Evolutionary conservation across 129 eudicot species (phyloP), one percentile per base, ranked within the genome.

Genomic region (Chrysanthemum seticuspe): DNA sequence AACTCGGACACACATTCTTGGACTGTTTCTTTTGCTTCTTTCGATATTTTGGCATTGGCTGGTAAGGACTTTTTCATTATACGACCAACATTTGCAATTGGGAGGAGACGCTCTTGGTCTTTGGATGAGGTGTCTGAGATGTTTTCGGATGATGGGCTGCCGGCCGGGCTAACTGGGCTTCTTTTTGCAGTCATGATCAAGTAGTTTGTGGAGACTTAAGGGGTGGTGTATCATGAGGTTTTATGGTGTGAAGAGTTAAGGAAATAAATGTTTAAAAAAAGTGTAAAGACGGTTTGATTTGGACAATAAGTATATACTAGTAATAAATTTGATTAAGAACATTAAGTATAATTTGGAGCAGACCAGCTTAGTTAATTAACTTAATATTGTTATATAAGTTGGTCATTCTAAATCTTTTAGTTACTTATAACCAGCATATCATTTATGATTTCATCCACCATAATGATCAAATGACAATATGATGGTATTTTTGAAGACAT

Each of bases 1-100:
- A 88, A 88, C 79, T 88, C 95, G 1, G 95, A 80, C n/a, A 85
- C 95, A 27, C 95, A 88, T 69, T 83, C 95, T 68, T 88, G 95
- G 44, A 88, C 90, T 1, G 85, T 85, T 67, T 88, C 95, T 21
- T 88, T 88, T 21, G 95, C 90, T 65, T 88, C 95, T 79, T 88
- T 88, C 4, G 95, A 86, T 64, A 88, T 85, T 57, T 88, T 88
- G 7, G 90, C 90, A 57, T 88, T 88, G 16, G 88, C 74, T 5
- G 95, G 95, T 13, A 88, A 82, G 2, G 95, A 76, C 71, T 85
- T 85, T 80, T 88, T 88, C 95, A 88, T 88, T 78, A 88, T 88
- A 57, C 95, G 83, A 62, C 90, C 85, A 0, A 88, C 85, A 58
- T 88, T 88, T 31, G 95, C 95, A 23, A 88, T 88, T 2, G 95